Percentiles rank a stretch among this genome's conserved stretches.
These are phyloP conservation scores for Royoungia palumana DNA, from an alignment of 768 basidiomycete genomes.

Conservation along the genomic window DNA sequence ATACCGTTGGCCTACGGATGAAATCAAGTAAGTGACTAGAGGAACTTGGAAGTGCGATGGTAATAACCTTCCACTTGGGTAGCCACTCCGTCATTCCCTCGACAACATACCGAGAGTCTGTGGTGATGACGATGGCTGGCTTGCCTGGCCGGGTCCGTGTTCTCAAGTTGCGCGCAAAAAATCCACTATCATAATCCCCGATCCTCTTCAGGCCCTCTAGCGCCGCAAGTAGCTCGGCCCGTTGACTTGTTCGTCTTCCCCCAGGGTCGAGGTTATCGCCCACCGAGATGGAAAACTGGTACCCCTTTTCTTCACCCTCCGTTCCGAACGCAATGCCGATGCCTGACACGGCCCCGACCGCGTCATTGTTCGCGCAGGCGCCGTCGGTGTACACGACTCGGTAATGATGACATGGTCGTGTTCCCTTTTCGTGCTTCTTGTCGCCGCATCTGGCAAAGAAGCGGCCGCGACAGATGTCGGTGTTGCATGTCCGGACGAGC, in stretches of 20 bases:
- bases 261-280: slow-evolving; percentile 12
- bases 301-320: not conserved
- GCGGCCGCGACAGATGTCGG: too few species aligned
- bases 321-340: slow-evolving; percentile 5
- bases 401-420: too few species aligned
- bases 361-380: too few species aligned
- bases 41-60: too few species aligned
- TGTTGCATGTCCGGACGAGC: too few species aligned
- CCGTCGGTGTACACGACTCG: too few species aligned
- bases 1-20: not conserved
- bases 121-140: slow-evolving; percentile 15
- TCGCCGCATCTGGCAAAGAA: too few species aligned
- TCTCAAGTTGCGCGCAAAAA: too few species aligned
- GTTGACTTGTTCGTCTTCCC: slow-evolving; percentile 25
- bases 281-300: slow-evolving; percentile 19
- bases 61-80: too few species aligned
- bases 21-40: not conserved
- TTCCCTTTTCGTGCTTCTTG: too few species aligned
- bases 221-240: slow-evolving; percentile 32
- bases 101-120: slow-evolving; percentile 33
- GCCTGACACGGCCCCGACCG: slow-evolving; percentile 9
- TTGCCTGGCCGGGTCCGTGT: too few species aligned
- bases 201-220: not conserved
- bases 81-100: slow-evolving; percentile 10
- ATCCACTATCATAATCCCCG: too few species aligned